Evolutionary conservation across 257 asterid species (phyloP), one percentile per base, ranked within the genome.

Genomic region (Solanum sejunctum): DNA sequence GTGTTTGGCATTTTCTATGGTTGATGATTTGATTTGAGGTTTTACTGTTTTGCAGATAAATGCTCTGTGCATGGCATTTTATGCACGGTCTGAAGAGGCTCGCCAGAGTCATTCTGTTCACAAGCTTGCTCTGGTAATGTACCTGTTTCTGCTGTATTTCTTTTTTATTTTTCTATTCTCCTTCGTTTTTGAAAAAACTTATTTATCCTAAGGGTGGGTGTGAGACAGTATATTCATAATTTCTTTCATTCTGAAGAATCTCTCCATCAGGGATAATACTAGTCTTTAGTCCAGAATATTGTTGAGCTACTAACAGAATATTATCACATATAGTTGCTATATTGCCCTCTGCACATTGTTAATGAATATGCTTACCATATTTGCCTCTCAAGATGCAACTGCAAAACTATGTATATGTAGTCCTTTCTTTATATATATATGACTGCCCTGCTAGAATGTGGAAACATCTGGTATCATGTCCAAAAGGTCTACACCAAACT

Each of bases 11-110:
- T 47, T 75, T 43, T n/a, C 39, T 21, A 13, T 75, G 60, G 21
- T 23, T 75, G 60, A 75, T n/a, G 81, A 47, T 73, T n/a, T 47
- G 41, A 28, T 51, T 83, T 72, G 39, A 72, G 56, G 28, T 43
- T 15, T 21, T 47, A 5, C 49, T 80, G 83, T 70, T 84, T 84
- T 84, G 86, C 95, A 96, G 99, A 96, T 96, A 84, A 90, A 93
- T 87, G 98, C 98, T 75, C 90, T 96, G 92, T 96, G 99, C 91
- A 96, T 96, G 99, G 99, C 98, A 84, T 96, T 96, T 87, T 95
- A 93, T 90, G 99, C 99, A 45, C 98, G 95, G 18, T 96, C 99
- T 45, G 97, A 96, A 91, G 98, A 96, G 90, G 98, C 94, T 89
- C 97, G 98, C 85, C 98, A 93, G 92, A 96, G 93, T 90, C 97